These are phyloP conservation scores for Lentinula sp. DNA, from an alignment of 768 basidiomycete genomes.

Conservation along the genomic window DNA sequence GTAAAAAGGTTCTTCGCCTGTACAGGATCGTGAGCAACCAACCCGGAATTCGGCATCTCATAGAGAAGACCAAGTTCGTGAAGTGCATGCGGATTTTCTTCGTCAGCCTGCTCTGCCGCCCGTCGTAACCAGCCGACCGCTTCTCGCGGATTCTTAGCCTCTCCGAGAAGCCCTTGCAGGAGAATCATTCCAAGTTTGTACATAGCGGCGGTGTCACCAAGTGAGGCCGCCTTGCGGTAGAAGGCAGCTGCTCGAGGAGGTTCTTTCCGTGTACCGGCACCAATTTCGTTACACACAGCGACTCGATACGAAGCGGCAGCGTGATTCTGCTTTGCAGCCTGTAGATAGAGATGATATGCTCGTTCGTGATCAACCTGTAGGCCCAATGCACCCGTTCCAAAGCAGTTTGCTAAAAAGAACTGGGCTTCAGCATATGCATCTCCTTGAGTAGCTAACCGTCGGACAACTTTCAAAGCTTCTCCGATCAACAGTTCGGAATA, in stretches of 20 bases:
- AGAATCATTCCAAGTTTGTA: conserved; percentile 99
- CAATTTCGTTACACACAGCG: conserved; percentile 98
- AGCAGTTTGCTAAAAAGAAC: conserved; percentile 96
- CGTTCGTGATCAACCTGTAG: conserved; percentile 96
- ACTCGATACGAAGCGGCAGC: conserved; percentile 93
- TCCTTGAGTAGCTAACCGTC: conserved; percentile 87
- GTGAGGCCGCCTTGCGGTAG: conserved; percentile 92
- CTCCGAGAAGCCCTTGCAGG: conserved; percentile 76
- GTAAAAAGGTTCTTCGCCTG: conserved; percentile 85
- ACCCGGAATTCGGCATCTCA: conserved; percentile 58
- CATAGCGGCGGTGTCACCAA: conserved; percentile 98
- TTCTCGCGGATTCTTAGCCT: conserved; percentile 82
- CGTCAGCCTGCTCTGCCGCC: conserved; percentile 95
- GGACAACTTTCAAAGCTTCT: conserved; percentile 89
- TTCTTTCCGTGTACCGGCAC: conserved; percentile 90
- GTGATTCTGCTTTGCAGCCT: conserved; percentile 97
- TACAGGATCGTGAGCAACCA: conserved; percentile 74
- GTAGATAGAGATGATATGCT: conserved; percentile 94
- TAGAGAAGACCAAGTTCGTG: conserved; percentile 91
- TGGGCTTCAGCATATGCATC: conserved; percentile 94
- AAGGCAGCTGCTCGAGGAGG: conserved; percentile 87
- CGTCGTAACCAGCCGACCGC: conserved; percentile 92
- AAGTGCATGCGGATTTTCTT: conserved; percentile 95
- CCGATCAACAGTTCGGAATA: conserved; percentile 83
- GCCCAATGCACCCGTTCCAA: conserved; percentile 94